Conservation (phyloP, 2,329 filamentous ascomycete genomes). For the Microdochium nivale region DNA sequence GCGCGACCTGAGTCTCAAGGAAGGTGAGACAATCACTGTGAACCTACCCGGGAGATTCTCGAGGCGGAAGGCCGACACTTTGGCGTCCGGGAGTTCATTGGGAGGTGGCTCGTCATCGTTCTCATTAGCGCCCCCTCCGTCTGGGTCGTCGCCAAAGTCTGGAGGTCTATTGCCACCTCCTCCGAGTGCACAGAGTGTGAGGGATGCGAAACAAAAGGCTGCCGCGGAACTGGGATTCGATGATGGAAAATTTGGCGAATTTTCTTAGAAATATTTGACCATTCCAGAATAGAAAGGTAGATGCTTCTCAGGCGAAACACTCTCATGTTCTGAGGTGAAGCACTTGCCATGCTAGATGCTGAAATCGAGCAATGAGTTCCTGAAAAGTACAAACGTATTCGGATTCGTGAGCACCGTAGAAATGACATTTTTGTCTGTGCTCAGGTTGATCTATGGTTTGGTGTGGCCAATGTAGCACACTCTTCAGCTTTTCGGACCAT, state of each 20-base stretch:
- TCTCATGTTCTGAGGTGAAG: too few relatives aligned
- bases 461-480: too few relatives aligned
- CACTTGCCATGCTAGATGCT: background rate
- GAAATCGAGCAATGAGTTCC: too few relatives aligned
- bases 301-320: background rate
- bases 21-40: constrained; percentile 81
- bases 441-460: too few relatives aligned
- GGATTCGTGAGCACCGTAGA: too few relatives aligned
- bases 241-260: constrained; percentile 83
- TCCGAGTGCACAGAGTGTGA: constrained; percentile 53
- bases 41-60: constrained; percentile 57
- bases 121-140: constrained; percentile 65
- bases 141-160: constrained; percentile 21
- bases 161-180: constrained; percentile 52
- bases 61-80: constrained; percentile 33
- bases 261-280: constrained; percentile 36
- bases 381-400: too few relatives aligned
- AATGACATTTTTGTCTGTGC: too few relatives aligned
- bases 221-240: constrained; percentile 69
- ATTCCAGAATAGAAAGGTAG: too few relatives aligned
- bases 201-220: constrained; percentile 43
- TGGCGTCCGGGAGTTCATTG: constrained; percentile 9
- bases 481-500: too few relatives aligned
- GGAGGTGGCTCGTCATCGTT: constrained; percentile 44
- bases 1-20: constrained; percentile 77